These are phyloP conservation scores for Colletotrichum sp. DNA, from an alignment of 2,329 filamentous ascomycete species.

Conservation along the genomic window DNA sequence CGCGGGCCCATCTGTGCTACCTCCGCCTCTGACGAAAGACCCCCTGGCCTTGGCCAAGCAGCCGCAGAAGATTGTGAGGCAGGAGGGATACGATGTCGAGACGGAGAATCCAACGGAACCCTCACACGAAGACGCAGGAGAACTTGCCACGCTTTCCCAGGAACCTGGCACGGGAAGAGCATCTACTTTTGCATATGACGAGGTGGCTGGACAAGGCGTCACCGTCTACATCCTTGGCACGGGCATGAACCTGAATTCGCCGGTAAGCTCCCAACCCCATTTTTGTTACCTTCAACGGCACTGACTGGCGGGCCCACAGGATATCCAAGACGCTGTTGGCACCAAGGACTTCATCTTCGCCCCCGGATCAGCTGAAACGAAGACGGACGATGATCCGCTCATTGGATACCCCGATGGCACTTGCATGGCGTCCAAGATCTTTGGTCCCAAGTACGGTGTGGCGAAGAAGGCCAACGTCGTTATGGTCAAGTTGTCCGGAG, in stretches of 20 bases:
- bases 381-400: background rate
- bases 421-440: background rate
- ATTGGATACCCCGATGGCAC: background rate
- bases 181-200: background rate
- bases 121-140: background rate
- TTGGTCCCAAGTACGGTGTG: background rate
- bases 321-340: background rate
- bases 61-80: background rate
- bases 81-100: background rate
- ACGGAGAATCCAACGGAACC: background rate
- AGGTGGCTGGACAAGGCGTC: background rate
- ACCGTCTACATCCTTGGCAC: background rate
- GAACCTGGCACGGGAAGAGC: background rate
- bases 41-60: background rate
- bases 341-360: background rate
- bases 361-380: background rate
- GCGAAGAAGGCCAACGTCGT: background rate
- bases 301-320: background rate
- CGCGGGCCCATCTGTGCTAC: background rate
- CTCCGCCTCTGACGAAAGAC: background rate
- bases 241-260: background rate
- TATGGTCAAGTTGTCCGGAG: background rate
- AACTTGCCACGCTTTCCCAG: background rate
- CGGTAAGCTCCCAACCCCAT: background rate
- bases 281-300: accelerated